These are phyloP conservation scores for Ogataea siamensis DNA, from an alignment of 805 yeast genomes.

Conservation along the genomic window DNA sequence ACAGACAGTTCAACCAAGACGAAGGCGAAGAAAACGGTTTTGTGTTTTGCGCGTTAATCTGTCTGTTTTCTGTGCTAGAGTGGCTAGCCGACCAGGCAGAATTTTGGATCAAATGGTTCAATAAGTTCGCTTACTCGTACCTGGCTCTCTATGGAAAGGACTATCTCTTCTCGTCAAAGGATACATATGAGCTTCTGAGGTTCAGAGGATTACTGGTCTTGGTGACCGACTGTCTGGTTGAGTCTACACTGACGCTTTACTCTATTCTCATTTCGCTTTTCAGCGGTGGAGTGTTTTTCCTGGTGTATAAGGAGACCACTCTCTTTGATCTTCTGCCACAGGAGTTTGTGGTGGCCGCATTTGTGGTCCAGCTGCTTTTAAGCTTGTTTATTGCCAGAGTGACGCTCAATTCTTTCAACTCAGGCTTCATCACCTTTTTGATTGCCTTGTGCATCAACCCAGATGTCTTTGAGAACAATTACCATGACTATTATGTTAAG, in stretches of 20 bases:
- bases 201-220: conserved; percentile 82
- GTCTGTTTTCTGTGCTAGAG: conserved; percentile 55
- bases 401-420: conserved; percentile 69
- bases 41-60: conserved; percentile 47
- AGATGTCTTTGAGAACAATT: conserved; percentile 69
- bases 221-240: conserved; percentile 79
- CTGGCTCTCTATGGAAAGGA: conserved; percentile 83
- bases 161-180: conserved; percentile 73
- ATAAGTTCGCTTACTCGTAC: conserved; percentile 85
- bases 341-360: conserved; percentile 30
- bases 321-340: conserved; percentile 23
- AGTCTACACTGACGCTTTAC: conserved; percentile 75
- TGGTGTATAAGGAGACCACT: conserved; percentile 14
- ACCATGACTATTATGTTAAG: conserved; percentile 49
- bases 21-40: conserved; percentile 50
- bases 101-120: conserved; percentile 67
- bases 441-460: conserved; percentile 85
- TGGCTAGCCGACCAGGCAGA: conserved; percentile 50
- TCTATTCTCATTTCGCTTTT: conserved; percentile 59
- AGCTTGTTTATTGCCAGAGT: conserved; percentile 74
- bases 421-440: conserved; percentile 82
- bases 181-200: conserved; percentile 75
- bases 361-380: conserved; percentile 47
- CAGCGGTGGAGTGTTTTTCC: conserved; percentile 31
- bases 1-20: conserved; percentile 32